These are phyloP conservation scores for Yamadazyma atmosphaerica DNA, from an alignment of 1,139 yeast genomes.

Conservation along the genomic window DNA sequence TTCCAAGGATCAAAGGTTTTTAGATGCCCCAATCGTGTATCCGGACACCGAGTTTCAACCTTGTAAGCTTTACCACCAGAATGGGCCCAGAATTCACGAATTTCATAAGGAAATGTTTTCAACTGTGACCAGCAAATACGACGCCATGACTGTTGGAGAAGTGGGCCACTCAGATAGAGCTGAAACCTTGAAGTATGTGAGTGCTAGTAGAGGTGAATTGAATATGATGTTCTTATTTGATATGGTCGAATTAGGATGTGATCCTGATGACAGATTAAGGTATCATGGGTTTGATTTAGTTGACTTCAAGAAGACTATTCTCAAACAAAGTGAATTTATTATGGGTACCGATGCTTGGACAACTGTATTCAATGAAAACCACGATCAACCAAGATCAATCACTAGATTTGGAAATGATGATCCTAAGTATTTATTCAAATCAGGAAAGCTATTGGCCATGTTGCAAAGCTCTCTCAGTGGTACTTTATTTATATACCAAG, in stretches of 20 bases:
- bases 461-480: slow-evolving; percentile 52
- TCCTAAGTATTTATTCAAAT: slow-evolving; percentile 25
- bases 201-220: slow-evolving; percentile 51
- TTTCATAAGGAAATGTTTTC: slow-evolving; percentile 55
- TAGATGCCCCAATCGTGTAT: slow-evolving; percentile 52
- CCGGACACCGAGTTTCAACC: slow-evolving; percentile 46
- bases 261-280: slow-evolving; percentile 35
- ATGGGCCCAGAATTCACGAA: slow-evolving; percentile 60
- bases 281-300: slow-evolving; percentile 35
- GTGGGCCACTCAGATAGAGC: slow-evolving; percentile 48
- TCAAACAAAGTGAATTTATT: slow-evolving; percentile 30
- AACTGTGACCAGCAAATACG: slow-evolving; percentile 49
- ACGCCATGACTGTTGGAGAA: slow-evolving; percentile 61
- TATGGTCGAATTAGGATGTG: slow-evolving; percentile 45
- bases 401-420: slow-evolving; percentile 51
- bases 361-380: slow-evolving; percentile 56
- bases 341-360: slow-evolving; percentile 59
- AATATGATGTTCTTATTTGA: slow-evolving; percentile 55
- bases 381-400: slow-evolving; percentile 57
- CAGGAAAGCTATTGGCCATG: slow-evolving; percentile 52
- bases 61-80: slow-evolving; percentile 31
- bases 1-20: slow-evolving; percentile 49
- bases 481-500: slow-evolving; percentile 60
- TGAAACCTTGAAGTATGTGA: slow-evolving; percentile 46
- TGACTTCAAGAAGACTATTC: slow-evolving; percentile 47